These are phyloP conservation scores for Celoporthe dispersa DNA, from an alignment of 2,329 filamentous ascomycete species.

Conservation along the genomic window DNA sequence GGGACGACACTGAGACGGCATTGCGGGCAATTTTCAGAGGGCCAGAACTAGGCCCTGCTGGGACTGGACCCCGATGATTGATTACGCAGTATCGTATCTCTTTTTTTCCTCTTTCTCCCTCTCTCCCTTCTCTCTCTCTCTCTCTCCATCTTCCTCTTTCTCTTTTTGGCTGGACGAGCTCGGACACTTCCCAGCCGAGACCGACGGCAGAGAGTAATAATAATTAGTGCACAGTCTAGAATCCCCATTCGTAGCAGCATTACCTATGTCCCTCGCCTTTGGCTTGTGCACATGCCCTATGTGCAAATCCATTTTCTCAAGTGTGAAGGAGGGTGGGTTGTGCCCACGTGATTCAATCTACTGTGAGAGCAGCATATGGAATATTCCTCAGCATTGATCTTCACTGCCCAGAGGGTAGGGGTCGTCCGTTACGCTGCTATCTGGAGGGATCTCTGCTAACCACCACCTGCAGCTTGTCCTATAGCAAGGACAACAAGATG, in stretches of 20 bases:
- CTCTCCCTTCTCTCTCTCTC: background rate
- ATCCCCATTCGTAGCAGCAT: background rate
- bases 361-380: no score
- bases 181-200: background rate
- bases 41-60: slow-evolving; percentile 6
- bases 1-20: background rate
- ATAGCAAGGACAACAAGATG: background rate
- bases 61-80: background rate
- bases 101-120: background rate
- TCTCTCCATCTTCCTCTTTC: background rate
- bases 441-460: no score
- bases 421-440: no score
- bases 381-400: no score
- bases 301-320: no score
- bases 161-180: background rate
- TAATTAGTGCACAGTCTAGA: background rate
- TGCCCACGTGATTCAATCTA: no score
- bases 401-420: no score
- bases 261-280: no score
- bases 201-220: background rate
- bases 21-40: slow-evolving; percentile 11
- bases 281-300: background rate
- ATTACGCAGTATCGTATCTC: background rate
- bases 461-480: no score
- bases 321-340: no score